Evolutionary conservation across 2,329 filamentous ascomycete species (phyloP).

Genomic region (Juglanconis oblonga): DNA sequence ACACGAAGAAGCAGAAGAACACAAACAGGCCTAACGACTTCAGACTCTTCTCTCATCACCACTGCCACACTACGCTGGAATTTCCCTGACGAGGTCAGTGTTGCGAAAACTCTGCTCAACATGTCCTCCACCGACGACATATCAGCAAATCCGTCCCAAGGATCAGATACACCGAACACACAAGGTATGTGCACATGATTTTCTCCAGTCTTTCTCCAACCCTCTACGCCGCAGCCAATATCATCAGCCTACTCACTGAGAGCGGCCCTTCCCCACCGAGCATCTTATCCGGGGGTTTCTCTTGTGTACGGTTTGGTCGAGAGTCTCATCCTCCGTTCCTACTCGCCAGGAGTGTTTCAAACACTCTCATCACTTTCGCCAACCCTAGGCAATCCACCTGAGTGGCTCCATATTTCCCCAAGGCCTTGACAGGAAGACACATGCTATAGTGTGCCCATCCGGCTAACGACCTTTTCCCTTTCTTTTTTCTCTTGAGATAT

Average conservation of each 20-base stretch:
- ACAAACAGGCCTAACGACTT: not conserved
- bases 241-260: not conserved
- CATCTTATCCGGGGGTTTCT: not conserved
- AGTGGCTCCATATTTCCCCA: not conserved
- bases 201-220: not conserved
- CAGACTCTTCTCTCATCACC: not conserved
- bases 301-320: not conserved
- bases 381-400: not conserved
- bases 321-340: not conserved
- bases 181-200: conserved; percentile 6
- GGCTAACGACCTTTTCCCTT: conserved; percentile 3
- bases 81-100: not conserved
- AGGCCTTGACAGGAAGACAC: not conserved
- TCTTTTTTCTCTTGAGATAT: conserved; percentile 3
- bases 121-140: conserved; percentile 6
- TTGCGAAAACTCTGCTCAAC: not conserved
- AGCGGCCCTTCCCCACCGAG: not conserved
- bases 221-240: not conserved
- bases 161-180: not conserved
- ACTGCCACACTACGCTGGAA: not conserved
- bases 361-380: not conserved
- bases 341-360: conserved; percentile 6
- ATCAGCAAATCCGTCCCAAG: conserved; percentile 6
- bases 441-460: not conserved
- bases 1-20: not conserved